Base-by-base conservation (phyloP, 2,329 filamentous ascomycete genomes). In the Verticillium tricorpus region DNA sequence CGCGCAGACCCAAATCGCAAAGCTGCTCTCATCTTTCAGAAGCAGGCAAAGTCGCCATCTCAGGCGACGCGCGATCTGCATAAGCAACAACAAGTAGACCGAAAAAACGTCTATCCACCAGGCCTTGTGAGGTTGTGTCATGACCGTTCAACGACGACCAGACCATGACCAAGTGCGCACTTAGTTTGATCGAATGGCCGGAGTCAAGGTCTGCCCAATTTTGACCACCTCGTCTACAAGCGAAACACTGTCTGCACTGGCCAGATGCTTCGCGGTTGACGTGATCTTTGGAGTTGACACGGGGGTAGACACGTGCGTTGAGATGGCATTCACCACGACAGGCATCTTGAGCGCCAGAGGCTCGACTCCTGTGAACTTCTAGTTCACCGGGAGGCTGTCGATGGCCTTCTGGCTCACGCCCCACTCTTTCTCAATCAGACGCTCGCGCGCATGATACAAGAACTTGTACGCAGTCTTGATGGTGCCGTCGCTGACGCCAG, bases 391-490 rank as follows among this genome's bases (percentile, higher is more conserved):
- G 60, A 97, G 82, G 67, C 87, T 89, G 54, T 85, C 85, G 74
- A 91, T 82, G 67, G 88, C 91, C 69, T 85, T 84, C 62, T 90
- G 90, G 63, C 88, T 86, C 60, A 84, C 82, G 60, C 94, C 82
- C 87, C 92, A 94, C 63, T 90, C 86, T 59, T 86, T 80, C 67
- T 90, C 87, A 69, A 97, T 86, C 62, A 99, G 78, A 64, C 85
- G 82, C 61, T 94, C 88, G 58, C 88, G 86, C 57, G 89, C 88
- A 19, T 83, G 82, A 73, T 93, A 94, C 57, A 99, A 82, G 70
- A 91, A 88, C 73, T 95, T 95, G 81, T 98, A 99, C 0, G 94
- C 93, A 31, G 92, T 96, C 70, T 96, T 93, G 69, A 99, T 97
- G 0, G 95, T 99, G 61, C 95, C 93, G 72, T 99, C 96, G 73